These are phyloP conservation scores for Laburnicola sp. DNA, from an alignment of 2,329 filamentous ascomycete genomes.

Conservation along the genomic window DNA sequence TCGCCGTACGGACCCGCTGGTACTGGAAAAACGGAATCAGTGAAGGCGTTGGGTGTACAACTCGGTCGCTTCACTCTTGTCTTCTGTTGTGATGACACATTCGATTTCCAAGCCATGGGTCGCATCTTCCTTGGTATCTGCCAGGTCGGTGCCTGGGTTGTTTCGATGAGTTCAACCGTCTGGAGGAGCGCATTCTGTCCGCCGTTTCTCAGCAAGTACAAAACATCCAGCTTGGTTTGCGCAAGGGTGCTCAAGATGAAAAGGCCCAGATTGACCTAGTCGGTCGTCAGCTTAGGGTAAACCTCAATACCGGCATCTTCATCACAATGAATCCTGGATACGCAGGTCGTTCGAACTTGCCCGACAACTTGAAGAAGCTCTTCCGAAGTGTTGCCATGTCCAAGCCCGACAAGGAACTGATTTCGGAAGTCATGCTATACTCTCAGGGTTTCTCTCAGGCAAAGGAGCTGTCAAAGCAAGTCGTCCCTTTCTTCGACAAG, in stretches of 20 bases:
- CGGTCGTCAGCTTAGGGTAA: conserved; percentile 85
- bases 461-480: conserved; percentile 89
- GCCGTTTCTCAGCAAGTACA: conserved; percentile 99
- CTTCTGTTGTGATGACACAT: conserved; percentile 99
- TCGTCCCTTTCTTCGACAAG: conserved; percentile 96
- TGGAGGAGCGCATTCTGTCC: conserved; percentile 96
- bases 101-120: conserved; percentile 99
- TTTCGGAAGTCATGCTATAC: conserved; percentile 99
- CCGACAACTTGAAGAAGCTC: conserved; percentile 98
- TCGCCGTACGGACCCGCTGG: conserved; percentile 97
- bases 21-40: conserved; percentile 98
- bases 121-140: conserved; percentile 99
- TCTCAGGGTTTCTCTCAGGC: conserved; percentile 98
- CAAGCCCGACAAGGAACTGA: conserved; percentile 98
- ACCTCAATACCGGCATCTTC: conserved; percentile 94
- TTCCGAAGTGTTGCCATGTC: conserved; percentile 99
- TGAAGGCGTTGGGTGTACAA: conserved; percentile 95
- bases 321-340: conserved; percentile 99
- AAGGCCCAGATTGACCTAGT: conserved; percentile 92
- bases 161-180: conserved; percentile 99
- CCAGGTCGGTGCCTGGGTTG: conserved; percentile 98
- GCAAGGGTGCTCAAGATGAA: conserved; percentile 77
- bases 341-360: conserved; percentile 94
- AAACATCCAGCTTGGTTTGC: conserved; percentile 95
- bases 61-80: conserved; percentile 97